These are phyloP conservation scores for Dicorynia guianensis DNA, from an alignment of 306 rosid genomes.

Conservation along the genomic window DNA sequence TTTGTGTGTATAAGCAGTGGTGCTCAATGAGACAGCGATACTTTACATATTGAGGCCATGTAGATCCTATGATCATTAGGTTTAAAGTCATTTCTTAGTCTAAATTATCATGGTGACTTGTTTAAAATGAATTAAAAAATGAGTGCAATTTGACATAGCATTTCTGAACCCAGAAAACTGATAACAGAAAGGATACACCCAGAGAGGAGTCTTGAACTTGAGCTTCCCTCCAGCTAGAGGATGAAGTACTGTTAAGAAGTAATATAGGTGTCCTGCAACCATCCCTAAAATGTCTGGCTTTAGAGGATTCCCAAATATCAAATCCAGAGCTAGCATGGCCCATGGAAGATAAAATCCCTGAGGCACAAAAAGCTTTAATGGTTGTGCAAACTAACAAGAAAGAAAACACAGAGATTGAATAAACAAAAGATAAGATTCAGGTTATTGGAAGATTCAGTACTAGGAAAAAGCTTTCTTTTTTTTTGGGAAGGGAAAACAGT, in stretches of 20 bases:
- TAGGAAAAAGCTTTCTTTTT: too few relatives aligned
- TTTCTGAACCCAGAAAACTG: background rate
- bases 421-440: too few relatives aligned
- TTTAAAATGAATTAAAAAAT: constrained; percentile 1
- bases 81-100: background rate
- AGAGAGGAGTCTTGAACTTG: constrained; percentile 66
- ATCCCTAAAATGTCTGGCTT: constrained; percentile 63
- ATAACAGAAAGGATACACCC: constrained; percentile 68
- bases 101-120: background rate
- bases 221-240: constrained; percentile 74
- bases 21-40: background rate
- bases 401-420: too few relatives aligned
- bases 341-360: constrained; percentile 86
- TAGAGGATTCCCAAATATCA: constrained; percentile 58
- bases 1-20: too few relatives aligned
- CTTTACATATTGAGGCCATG: background rate
- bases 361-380: background rate
- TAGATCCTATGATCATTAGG: background rate
- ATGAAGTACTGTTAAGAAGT: constrained; percentile 80
- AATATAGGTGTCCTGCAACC: constrained; percentile 73
- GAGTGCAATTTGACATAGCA: background rate
- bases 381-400: too few relatives aligned
- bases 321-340: constrained; percentile 60
- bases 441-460: too few relatives aligned
- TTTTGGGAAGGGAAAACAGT: too few relatives aligned